Percentiles rank a stretch among this genome's conserved stretches.
phyloP scores from a whole-genome alignment of 2,329 filamentous ascomycete species.

The Colletotrichum sp. region DNA sequence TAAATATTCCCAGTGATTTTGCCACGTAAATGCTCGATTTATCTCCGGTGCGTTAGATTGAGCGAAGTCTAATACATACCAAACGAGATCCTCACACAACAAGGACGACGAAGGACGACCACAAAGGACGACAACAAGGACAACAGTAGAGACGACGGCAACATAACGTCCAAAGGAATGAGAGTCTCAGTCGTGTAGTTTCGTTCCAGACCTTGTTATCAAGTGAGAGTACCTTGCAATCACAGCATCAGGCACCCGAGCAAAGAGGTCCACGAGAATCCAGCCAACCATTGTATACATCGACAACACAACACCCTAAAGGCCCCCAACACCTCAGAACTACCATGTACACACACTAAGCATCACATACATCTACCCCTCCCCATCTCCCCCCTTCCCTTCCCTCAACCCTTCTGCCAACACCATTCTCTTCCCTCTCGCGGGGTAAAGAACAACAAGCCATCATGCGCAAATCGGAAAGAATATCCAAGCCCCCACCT shows the following conservation, averaged over 20 bases:
- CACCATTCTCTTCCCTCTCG: not conserved
- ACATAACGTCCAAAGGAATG: not conserved
- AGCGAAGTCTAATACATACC: not conserved
- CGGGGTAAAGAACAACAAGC: not conserved
- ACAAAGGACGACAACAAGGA: not conserved
- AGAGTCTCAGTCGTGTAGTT: not conserved
- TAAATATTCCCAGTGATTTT: not conserved
- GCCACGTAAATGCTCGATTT: not conserved
- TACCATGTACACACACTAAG: not conserved
- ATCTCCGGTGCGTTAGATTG: not conserved
- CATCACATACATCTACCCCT: not conserved
- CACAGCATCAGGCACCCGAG: not conserved
- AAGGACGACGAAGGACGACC: not conserved
- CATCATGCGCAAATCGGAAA: not conserved
- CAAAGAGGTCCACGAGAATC: not conserved
- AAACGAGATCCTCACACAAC: not conserved
- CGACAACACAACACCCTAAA: not conserved
- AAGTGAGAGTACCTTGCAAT: not conserved
- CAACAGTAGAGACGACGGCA: not conserved
- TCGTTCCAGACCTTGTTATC: not conserved
- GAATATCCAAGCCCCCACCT: not conserved
- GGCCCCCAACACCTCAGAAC: not conserved
- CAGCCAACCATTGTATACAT: not conserved
- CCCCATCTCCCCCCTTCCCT: not conserved
- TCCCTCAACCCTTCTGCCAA: not conserved